phyloP scores from a whole-genome alignment of 345 rosid genomes.

The Gossypium arboreum region DNA sequence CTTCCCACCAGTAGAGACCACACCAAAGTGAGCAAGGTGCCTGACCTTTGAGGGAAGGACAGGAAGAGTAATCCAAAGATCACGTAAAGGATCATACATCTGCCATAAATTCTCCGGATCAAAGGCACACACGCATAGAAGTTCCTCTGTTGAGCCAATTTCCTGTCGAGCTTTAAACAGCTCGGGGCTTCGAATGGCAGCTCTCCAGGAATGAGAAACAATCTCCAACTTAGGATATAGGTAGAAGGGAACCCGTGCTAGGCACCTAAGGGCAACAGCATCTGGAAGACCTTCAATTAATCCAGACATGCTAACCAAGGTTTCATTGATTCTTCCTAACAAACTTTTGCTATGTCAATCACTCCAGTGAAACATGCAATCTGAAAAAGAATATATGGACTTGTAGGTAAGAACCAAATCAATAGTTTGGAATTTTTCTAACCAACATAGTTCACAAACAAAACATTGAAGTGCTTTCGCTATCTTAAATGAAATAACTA shows the following conservation, averaged over 20 bases:
- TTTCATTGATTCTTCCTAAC: slow-evolving; percentile 33
- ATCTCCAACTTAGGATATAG: slow-evolving; percentile 73
- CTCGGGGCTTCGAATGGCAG: slow-evolving; percentile 67
- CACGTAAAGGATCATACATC: slow-evolving; percentile 74
- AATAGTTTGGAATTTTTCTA: neutral
- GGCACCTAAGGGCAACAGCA: slow-evolving; percentile 85
- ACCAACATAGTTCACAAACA: neutral
- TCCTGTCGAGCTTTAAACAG: slow-evolving; percentile 73
- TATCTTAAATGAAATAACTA: slow-evolving; percentile 1
- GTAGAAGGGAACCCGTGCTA: slow-evolving; percentile 80
- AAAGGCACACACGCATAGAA: slow-evolving; percentile 78
- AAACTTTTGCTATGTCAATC: slow-evolving; percentile 10
- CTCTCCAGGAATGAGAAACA: slow-evolving; percentile 94
- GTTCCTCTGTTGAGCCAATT: slow-evolving; percentile 60
- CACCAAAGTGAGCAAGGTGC: slow-evolving; percentile 86
- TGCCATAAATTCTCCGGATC: slow-evolving; percentile 97
- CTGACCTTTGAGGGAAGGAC: slow-evolving; percentile 78
- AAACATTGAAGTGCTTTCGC: neutral
- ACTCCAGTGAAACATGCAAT: slow-evolving; percentile 9
- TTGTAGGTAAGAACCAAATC: slow-evolving; percentile 3
- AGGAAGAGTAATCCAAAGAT: slow-evolving; percentile 89
- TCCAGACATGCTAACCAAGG: slow-evolving; percentile 64
- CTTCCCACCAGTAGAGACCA: slow-evolving; percentile 56
- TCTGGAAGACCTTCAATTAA: slow-evolving; percentile 92
- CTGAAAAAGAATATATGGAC: slow-evolving; percentile 25